phyloP scores from a whole-genome alignment of 441 rosid species.

The Aleurites moluccanus region DNA sequence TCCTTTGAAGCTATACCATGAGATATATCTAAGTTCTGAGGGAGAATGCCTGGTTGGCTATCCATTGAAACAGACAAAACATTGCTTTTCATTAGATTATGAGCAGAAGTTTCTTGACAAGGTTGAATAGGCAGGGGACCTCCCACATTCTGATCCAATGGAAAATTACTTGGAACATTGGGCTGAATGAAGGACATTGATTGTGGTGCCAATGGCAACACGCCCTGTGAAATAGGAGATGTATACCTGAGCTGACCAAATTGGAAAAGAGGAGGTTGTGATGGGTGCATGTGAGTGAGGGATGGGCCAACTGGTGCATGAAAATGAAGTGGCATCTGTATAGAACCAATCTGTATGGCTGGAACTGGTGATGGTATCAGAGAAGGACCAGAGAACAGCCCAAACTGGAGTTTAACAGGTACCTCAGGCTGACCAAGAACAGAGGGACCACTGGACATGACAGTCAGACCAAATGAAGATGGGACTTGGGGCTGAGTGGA shows the following conservation, averaged over 20 bases:
- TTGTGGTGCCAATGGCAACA: slow-evolving; percentile 67
- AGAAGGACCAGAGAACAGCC: slow-evolving; percentile 91
- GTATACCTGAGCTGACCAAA: slow-evolving; percentile 87
- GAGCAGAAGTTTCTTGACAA: slow-evolving; percentile 39
- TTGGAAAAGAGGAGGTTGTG: slow-evolving; percentile 82
- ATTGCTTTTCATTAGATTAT: slow-evolving; percentile 37
- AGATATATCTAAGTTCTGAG: slow-evolving; percentile 50
- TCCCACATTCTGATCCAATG: slow-evolving; percentile 54
- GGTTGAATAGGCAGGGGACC: slow-evolving; percentile 44
- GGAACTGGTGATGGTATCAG: slow-evolving; percentile 92
- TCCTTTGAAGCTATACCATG: slow-evolving; percentile 41
- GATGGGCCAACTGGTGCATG: slow-evolving; percentile 76
- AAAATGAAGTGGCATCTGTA: slow-evolving; percentile 98
- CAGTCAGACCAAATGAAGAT: slow-evolving; percentile 48
- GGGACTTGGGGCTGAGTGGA: slow-evolving; percentile 39
- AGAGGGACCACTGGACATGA: slow-evolving; percentile 38
- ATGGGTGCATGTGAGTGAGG: slow-evolving; percentile 56
- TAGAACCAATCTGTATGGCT: slow-evolving; percentile 99
- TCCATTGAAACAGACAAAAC: slow-evolving; percentile 38
- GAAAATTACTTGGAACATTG: slow-evolving; percentile 41
- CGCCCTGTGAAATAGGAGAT: slow-evolving; percentile 75
- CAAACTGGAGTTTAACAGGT: slow-evolving; percentile 88
- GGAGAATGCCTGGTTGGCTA: slow-evolving; percentile 46
- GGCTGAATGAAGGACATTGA: slow-evolving; percentile 57
- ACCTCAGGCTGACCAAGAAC: slow-evolving; percentile 54